Evolutionary conservation across 805 yeast genomes (phyloP).

Genomic region (Ogataea pilisensis): DNA sequence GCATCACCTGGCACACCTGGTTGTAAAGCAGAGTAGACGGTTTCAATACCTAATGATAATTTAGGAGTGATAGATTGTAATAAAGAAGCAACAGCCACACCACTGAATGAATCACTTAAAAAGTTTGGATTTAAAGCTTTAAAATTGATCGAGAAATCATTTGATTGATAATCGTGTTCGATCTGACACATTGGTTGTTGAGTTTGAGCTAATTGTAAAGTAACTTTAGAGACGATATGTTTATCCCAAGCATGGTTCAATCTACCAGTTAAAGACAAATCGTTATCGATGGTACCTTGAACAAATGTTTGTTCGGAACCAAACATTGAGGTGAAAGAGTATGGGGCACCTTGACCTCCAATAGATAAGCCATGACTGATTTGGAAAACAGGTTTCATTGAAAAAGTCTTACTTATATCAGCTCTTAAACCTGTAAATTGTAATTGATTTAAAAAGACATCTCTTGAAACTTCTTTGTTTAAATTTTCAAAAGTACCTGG

Average conservation of each 20-base stretch:
- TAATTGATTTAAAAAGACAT: slow-evolving; percentile 85
- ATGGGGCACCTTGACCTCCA: slow-evolving; percentile 86
- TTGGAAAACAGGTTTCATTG: slow-evolving; percentile 93
- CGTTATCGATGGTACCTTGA: slow-evolving; percentile 91
- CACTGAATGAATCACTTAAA: slow-evolving; percentile 71
- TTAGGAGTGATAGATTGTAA: slow-evolving; percentile 84
- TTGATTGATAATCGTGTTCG: slow-evolving; percentile 92
- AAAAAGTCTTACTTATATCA: slow-evolving; percentile 87
- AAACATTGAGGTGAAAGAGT: slow-evolving; percentile 84
- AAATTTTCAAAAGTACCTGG: slow-evolving; percentile 95
- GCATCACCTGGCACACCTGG: slow-evolving; percentile 78
- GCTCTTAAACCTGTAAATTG: slow-evolving; percentile 95
- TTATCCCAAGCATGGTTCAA: slow-evolving; percentile 87
- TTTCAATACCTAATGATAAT: slow-evolving; percentile 86
- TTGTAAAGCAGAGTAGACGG: slow-evolving; percentile 78
- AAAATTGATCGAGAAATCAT: slow-evolving; percentile 82
- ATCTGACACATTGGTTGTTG: slow-evolving; percentile 94
- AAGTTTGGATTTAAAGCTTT: slow-evolving; percentile 88
- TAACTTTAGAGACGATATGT: slow-evolving; percentile 72
- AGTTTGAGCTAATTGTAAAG: slow-evolving; percentile 80
- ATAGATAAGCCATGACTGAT: slow-evolving; percentile 88
- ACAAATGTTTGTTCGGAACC: slow-evolving; percentile 81
- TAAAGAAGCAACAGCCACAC: slow-evolving; percentile 88
- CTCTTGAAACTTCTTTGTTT: slow-evolving; percentile 89
- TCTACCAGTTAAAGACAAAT: slow-evolving; percentile 80